Conservation (phyloP, 805 yeast genomes). For the Lipomyces spencermartinsiae region DNA sequence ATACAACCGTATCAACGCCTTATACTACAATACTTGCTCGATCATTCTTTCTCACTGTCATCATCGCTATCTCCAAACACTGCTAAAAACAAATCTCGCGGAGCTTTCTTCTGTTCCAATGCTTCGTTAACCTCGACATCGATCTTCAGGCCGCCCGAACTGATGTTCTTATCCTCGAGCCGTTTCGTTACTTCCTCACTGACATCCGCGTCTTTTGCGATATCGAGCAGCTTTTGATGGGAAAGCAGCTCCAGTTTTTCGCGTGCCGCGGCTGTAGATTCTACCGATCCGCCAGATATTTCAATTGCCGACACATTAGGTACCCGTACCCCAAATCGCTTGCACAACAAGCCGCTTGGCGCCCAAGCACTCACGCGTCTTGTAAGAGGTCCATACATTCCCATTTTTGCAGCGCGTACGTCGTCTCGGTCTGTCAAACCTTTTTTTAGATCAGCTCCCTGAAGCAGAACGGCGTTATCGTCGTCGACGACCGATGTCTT, state of each 20-base stretch:
- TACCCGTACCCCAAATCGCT: constrained; percentile 40
- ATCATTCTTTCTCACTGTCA: constrained; percentile 7
- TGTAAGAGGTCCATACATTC: constrained; percentile 41
- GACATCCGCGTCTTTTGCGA: constrained; percentile 23
- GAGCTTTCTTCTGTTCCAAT: constrained; percentile 36
- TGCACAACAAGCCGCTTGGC: constrained; percentile 42
- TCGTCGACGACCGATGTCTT: constrained; percentile 15
- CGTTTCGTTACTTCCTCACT: constrained; percentile 3
- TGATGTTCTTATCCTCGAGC: constrained; percentile 6
- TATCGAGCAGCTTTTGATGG: constrained; percentile 11
- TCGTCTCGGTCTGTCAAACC: constrained; percentile 13
- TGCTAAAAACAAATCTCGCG: constrained; percentile 38
- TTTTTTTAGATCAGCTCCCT: constrained; percentile 3
- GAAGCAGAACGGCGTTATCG: constrained; percentile 3
- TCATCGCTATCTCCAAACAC: constrained; percentile 40
- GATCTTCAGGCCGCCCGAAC: constrained; percentile 5
- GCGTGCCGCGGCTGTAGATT: neutral
- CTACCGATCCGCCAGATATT: neutral
- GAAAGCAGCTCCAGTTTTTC: constrained; percentile 17
- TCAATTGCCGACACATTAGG: constrained; percentile 12
- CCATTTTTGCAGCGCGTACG: constrained; percentile 38
- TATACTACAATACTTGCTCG: neutral
- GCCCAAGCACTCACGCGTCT: constrained; percentile 30
- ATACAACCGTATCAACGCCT: neutral
- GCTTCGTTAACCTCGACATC: constrained; percentile 36